Conservation (phyloP, 1,284 basidiomycete species). For the Trichosporon sp. region DNA sequence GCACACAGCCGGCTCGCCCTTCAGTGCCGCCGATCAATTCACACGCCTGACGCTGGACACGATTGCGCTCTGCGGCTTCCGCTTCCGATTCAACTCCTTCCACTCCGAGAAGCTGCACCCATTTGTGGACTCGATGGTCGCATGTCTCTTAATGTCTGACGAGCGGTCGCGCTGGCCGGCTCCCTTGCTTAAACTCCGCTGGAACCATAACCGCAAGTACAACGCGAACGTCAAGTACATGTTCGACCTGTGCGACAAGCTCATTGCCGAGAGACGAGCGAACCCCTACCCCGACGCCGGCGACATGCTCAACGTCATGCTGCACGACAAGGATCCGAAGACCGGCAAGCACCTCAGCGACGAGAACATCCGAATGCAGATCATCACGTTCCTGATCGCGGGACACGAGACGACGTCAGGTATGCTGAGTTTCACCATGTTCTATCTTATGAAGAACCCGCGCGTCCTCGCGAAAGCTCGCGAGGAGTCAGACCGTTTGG, state of each 20-base stretch:
- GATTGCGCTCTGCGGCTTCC: conserved; percentile 51
- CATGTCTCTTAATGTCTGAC: conserved; percentile 58
- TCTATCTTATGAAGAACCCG: conserved; percentile 72
- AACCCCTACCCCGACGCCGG: conserved; percentile 38
- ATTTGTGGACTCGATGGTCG: conserved; percentile 55
- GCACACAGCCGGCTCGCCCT: conserved; percentile 10
- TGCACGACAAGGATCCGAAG: conserved; percentile 59
- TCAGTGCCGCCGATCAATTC: conserved; percentile 16
- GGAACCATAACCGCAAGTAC: conserved; percentile 51
- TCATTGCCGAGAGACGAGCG: conserved; percentile 3
- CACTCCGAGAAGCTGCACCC: conserved; percentile 54
- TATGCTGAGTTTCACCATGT: conserved; percentile 80
- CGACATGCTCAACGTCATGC: conserved; percentile 60
- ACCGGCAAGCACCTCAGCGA: conserved; percentile 74
- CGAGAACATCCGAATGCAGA: conserved; percentile 62
- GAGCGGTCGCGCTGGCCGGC: conserved; percentile 55
- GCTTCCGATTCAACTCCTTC: conserved; percentile 52
- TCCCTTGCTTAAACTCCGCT: conserved; percentile 56
- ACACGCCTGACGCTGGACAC: conserved; percentile 24
- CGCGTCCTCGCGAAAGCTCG: conserved; percentile 66
- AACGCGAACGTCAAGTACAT: conserved; percentile 57
- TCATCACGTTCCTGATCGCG: conserved; percentile 76
- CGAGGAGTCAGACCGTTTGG: conserved; percentile 62
- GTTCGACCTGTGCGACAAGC: conserved; percentile 17
- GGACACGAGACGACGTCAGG: conserved; percentile 65